Evolutionary conservation across 768 basidiomycete species (phyloP).

Genomic region (Mycena galericulata): DNA sequence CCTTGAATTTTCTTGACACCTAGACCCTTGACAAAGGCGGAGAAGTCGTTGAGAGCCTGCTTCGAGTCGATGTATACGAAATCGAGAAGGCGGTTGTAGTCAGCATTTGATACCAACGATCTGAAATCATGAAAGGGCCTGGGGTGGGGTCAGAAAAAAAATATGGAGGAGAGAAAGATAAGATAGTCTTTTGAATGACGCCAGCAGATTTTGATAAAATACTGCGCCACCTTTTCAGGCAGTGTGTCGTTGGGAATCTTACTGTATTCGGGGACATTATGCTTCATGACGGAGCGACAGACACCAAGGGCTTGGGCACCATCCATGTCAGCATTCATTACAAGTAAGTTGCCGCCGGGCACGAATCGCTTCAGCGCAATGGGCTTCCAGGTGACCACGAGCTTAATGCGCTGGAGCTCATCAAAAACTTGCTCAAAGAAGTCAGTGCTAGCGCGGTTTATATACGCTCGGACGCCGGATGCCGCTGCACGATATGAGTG

Average conservation of each 20-base stretch:
- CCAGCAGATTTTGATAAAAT: conserved; percentile 20
- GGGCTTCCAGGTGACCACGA: neutral
- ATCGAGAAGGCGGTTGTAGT: conserved; percentile 1
- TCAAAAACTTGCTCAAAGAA: conserved; percentile 24
- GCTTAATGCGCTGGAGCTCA: conserved; percentile 4
- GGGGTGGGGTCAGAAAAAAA: neutral
- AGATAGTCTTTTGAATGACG: conserved; percentile 17
- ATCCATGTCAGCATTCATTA: conserved; percentile 30
- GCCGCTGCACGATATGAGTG: neutral
- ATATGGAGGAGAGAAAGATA: neutral
- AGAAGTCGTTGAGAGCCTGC: neutral
- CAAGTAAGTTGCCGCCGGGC: conserved; percentile 21
- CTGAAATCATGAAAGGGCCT: conserved; percentile 17
- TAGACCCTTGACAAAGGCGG: neutral
- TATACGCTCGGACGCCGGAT: neutral
- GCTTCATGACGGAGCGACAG: conserved; percentile 19
- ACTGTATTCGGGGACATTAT: conserved; percentile 12
- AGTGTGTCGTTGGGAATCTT: conserved; percentile 5
- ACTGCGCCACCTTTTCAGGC: neutral
- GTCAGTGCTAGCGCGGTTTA: neutral
- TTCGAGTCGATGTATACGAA: conserved; percentile 19
- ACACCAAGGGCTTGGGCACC: conserved; percentile 20
- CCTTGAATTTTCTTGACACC: conserved; percentile 8
- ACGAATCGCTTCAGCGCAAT: conserved; percentile 19
- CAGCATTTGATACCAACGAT: neutral